These are phyloP conservation scores for Stephanodiscus triporus DNA, from an alignment of 108 stramenopile genomes.

Conservation along the genomic window DNA sequence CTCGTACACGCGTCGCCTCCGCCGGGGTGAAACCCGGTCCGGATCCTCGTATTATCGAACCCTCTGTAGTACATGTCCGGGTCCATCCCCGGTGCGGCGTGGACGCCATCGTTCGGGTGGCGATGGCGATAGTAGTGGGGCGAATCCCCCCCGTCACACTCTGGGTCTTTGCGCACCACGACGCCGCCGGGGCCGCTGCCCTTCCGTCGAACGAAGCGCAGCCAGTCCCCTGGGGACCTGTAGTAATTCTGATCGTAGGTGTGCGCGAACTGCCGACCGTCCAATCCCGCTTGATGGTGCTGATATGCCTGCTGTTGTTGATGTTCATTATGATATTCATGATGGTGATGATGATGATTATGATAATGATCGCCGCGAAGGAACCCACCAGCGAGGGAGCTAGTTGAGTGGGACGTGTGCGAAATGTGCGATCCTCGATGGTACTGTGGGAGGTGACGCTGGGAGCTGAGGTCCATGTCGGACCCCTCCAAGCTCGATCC, in stretches of 20 bases:
- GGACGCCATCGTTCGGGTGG: neutral
- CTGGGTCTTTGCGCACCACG: too few relatives aligned
- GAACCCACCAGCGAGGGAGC: neutral
- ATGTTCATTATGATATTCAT: too few relatives aligned
- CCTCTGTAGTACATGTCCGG: conserved; percentile 33
- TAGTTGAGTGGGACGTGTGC: conserved; percentile 5
- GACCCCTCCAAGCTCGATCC: conserved; percentile 3
- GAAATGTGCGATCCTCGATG: conserved; percentile 1
- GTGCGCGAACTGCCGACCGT: neutral
- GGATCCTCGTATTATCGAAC: conserved; percentile 44
- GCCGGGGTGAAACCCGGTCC: conserved; percentile 13
- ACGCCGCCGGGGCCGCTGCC: neutral
- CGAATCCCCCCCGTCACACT: neutral
- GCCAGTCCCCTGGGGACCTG: conserved; percentile 19
- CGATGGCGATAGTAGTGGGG: neutral
- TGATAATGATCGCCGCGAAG: neutral
- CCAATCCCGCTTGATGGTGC: neutral
- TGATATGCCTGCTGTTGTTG: neutral
- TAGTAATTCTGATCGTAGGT: conserved; percentile 36
- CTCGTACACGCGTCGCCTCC: neutral
- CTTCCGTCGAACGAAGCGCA: conserved; percentile 27
- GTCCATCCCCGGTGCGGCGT: neutral
- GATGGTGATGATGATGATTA: neutral
- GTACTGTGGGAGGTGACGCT: neutral
- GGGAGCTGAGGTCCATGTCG: neutral